Percentiles rank a stretch among this genome's conserved stretches.
phyloP scores from a whole-genome alignment of 768 basidiomycete genomes.

The Kondoa subrosea region DNA sequence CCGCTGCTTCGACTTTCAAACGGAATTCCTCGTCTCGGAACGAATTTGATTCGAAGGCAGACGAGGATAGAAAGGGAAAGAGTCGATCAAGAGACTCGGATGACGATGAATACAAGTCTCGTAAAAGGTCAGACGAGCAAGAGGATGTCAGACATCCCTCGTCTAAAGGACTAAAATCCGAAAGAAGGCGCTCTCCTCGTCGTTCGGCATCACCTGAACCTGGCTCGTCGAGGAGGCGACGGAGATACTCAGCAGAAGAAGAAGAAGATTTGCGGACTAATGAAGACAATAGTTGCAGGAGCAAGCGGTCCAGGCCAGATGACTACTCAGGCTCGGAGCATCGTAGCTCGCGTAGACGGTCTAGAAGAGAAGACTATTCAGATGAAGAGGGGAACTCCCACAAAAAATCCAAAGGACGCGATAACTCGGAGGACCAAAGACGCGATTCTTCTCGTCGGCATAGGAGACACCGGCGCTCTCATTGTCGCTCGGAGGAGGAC shows the following conservation, averaged over 20 bases:
- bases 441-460: no score
- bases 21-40: not conserved
- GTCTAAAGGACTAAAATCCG: not conserved
- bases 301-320: not conserved
- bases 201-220: not conserved
- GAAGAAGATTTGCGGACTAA: constrained; percentile 13
- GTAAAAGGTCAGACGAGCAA: constrained; percentile 13
- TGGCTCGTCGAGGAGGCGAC: not conserved
- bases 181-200: not conserved
- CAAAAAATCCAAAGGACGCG: no score
- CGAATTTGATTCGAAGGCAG: not conserved
- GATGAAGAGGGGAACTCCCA: constrained; percentile 6
- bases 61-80: not conserved
- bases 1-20: not conserved
- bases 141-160: not conserved
- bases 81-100: constrained; percentile 13
- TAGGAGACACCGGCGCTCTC: no score
- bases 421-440: not conserved
- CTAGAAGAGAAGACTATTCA: constrained; percentile 7
- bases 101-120: constrained; percentile 13
- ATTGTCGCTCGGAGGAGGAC: no score
- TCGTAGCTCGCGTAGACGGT: no score
- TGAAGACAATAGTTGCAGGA: not conserved
- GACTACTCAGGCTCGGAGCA: constrained; percentile 9
- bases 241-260: constrained; percentile 12